These are phyloP conservation scores for Venustampulla echinocandica DNA, from an alignment of 495 filamentous ascomycete genomes.

Conservation along the genomic window DNA sequence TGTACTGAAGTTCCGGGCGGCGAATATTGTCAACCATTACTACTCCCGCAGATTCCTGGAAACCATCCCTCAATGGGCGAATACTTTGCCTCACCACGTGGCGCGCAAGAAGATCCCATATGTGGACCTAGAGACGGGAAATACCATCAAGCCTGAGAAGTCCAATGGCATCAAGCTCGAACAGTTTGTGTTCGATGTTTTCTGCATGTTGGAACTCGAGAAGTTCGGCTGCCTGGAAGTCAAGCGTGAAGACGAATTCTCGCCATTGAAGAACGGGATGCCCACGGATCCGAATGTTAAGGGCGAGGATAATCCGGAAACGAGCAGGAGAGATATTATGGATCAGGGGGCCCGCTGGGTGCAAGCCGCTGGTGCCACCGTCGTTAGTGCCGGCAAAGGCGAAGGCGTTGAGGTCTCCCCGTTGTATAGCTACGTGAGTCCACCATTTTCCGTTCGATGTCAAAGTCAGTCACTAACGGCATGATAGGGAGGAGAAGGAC, in stretches of 20 bases:
- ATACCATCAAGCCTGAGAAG: constrained; percentile 77
- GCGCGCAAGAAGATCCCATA: constrained; percentile 97
- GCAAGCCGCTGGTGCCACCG: constrained; percentile 63
- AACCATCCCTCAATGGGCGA: constrained; percentile 74
- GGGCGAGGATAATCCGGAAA: constrained; percentile 92
- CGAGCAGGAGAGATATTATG: constrained; percentile 82
- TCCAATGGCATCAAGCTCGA: constrained; percentile 98
- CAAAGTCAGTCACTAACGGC: constrained; percentile 27
- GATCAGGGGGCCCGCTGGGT: constrained; percentile 80
- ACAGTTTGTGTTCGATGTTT: constrained; percentile 98
- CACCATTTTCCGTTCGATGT: neutral
- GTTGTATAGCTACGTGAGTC: constrained; percentile 88
- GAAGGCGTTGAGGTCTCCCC: constrained; percentile 88
- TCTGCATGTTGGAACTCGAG: constrained; percentile 75
- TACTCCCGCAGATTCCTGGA: constrained; percentile 93
- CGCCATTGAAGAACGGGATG: constrained; percentile 90
- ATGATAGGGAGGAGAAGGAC: constrained; percentile 75
- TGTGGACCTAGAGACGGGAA: constrained; percentile 65
- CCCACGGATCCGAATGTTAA: too few species aligned
- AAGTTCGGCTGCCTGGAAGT: constrained; percentile 97
- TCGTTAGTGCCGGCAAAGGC: constrained; percentile 58
- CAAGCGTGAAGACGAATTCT: constrained; percentile 95
- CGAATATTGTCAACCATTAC: constrained; percentile 99
- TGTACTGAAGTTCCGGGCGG: constrained; percentile 89
- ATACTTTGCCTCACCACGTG: constrained; percentile 87